Percentiles rank a stretch among this genome's conserved stretches.
Conservation (phyloP, 2,329 filamentous ascomycete genomes). For the Trichophyton verrucosum region DNA sequence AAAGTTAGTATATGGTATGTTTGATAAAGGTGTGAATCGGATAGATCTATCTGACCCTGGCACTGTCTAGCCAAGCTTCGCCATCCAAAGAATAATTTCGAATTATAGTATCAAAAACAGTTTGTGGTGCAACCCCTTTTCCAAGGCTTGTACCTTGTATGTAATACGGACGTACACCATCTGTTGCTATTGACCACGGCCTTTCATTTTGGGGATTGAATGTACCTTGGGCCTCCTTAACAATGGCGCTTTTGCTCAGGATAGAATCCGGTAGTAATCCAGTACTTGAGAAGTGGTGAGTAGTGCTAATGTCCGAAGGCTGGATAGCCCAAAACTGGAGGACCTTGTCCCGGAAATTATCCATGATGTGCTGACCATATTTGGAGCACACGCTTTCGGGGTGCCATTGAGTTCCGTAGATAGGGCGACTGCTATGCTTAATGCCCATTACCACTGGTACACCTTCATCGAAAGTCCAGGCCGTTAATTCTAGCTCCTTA, state of each 20-base stretch:
- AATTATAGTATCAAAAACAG: conserved; percentile 8
- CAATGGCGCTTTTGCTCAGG: conserved; percentile 7
- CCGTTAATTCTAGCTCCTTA: conserved; percentile 8
- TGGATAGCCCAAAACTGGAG: conserved; percentile 8
- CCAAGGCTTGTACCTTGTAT: conserved; percentile 8
- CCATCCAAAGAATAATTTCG: conserved; percentile 11
- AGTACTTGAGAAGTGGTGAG: neutral
- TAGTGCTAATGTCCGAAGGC: neutral
- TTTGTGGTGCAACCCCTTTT: conserved; percentile 7
- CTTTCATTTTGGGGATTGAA: neutral
- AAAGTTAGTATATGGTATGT: neutral
- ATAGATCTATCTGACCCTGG: conserved; percentile 6
- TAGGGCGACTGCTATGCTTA: conserved; percentile 9
- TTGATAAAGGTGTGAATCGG: neutral
- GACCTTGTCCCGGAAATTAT: conserved; percentile 10
- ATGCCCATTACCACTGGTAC: conserved; percentile 11
- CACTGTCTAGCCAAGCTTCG: conserved; percentile 12
- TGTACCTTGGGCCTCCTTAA: conserved; percentile 1
- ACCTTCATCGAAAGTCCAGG: conserved; percentile 13
- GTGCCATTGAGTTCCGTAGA: conserved; percentile 13
- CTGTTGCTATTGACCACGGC: neutral
- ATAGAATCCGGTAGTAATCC: conserved; percentile 9
- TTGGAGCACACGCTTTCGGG: conserved; percentile 13
- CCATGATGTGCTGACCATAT: conserved; percentile 11
- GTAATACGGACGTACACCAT: conserved; percentile 5